These are phyloP conservation scores for Fonsecaea pedrosoi DNA, from an alignment of 2,329 filamentous ascomycete genomes.

Conservation along the genomic window DNA sequence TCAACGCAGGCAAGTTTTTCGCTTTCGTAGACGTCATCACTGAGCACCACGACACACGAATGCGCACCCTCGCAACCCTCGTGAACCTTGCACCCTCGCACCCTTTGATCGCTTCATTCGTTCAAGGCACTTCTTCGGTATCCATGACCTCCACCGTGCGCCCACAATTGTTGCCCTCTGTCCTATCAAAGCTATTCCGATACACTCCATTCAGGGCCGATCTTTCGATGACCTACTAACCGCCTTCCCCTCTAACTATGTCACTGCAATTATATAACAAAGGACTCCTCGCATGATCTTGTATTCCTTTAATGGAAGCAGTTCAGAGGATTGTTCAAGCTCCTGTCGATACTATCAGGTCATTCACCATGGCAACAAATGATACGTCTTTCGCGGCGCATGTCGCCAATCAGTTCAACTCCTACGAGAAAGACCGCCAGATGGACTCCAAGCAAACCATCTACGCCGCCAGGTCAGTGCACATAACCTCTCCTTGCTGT, in stretches of 20 bases:
- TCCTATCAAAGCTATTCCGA: neutral
- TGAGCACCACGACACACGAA: neutral
- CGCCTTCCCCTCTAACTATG: neutral
- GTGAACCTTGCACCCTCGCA: no score
- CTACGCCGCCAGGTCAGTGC: slow-evolving; percentile 33
- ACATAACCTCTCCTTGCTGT: neutral
- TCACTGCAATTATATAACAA: slow-evolving; percentile 11
- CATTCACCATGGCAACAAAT: slow-evolving; percentile 31
- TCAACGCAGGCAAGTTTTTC: neutral
- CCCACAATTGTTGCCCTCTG: neutral
- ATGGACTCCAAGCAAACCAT: slow-evolving; percentile 47
- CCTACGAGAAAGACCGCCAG: slow-evolving; percentile 52
- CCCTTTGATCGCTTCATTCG: neutral
- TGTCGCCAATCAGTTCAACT: slow-evolving; percentile 48
- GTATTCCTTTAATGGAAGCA: slow-evolving; percentile 19
- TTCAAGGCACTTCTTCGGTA: neutral
- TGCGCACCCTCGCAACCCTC: neutral
- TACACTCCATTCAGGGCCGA: neutral
- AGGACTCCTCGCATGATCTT: neutral
- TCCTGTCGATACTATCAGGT: slow-evolving; percentile 23
- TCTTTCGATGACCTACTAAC: slow-evolving; percentile 3
- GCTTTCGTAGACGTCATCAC: neutral
- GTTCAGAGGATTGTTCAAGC: slow-evolving; percentile 25
- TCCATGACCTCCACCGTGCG: neutral
- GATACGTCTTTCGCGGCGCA: slow-evolving; percentile 48